Base-by-base conservation (phyloP, 805 yeast species). In the Debaryomyces maramus region DNA sequence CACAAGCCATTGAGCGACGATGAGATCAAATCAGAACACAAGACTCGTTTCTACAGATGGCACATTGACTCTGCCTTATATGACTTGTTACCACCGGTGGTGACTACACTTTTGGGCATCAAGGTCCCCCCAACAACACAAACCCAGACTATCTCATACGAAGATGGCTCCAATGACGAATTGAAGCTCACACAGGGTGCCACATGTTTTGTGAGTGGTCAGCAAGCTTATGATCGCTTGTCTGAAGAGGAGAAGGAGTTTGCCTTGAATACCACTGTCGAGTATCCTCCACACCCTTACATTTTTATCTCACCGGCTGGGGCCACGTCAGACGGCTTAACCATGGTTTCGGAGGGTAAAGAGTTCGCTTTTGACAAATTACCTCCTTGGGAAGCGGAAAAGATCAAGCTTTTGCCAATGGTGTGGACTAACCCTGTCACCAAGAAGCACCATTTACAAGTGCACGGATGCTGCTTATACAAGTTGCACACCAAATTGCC, bases 351-450 rank as follows among this genome's bases (percentile, higher is more conserved):
- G 33, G 96, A 88, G 53, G 85, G 83, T 30, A 80, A 82, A 58
- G 96, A 88, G 58, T 60, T 70, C 41, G 61, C 80, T 2, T 62
- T 87, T 15, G 82, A 80, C 47, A 72, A 85, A 48, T 72, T 88
- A 41, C 96, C 96, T 15, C 76, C 73, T 35, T 88, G 96, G 96
- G 95, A 87, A 56, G 83, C 78, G 40, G 64, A 80, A 28, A 86
- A 88, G 61, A 67, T 88, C 48, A 88, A 88, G 66, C 78, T 69
- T 46, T 72, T 88, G 47, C 96, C 96, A 9, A 69, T 88, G 70
- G 95, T 88, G 3, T 88, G 96, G 96, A 88, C 95, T 4, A 88
- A 88, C 59, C 95, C 95, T 13, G 82, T 83, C 28, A 88, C 96
- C 28, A 82, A 82, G 26, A 75, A 84, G 50, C 93, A 82, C 41